Base-by-base conservation (phyloP, 768 basidiomycete genomes). In the Hypsizygus marmoreus region DNA sequence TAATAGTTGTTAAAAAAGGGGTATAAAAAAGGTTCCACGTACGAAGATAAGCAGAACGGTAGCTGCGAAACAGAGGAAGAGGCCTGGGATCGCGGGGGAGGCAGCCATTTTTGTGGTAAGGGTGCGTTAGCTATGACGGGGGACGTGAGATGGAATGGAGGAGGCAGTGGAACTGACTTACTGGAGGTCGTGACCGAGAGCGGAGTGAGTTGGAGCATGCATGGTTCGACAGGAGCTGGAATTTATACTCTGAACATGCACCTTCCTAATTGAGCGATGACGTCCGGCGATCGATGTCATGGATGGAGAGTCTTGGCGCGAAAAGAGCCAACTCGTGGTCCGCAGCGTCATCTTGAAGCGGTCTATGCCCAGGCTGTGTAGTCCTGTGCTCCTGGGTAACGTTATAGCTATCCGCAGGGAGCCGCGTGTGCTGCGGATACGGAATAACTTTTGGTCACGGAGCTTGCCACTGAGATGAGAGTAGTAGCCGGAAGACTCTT, bases 41-140 rank as follows among this genome's bases (percentile, higher is more conserved):
- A 88, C 88, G 54, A 88, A 80, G 53, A 86, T 67, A 31, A 91
- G 79, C 19, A 88, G 72, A 6, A 81, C 77, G 62, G 79, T 81
- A 0, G 87, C 90, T 9, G 79, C 75, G 58, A 89, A 84, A 63
- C 79, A 81, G 54, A 88, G 76, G 56, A 90, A 75, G 45, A 91
- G 67, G 23, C 87, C 88, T 52, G 86, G 86, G 29, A 80, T 33
- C 23, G 86, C 85, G 53, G 82, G 74, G 40, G 75, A 73, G 54
- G 81, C 77, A 36, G 74, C 71, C 79, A 82, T 78, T 23, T 23
- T 51, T 16, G 33, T 38, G 20, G 31, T 22, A 25, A 13, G 22
- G 34, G 24, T 10, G 40, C 49, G 41, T 42, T 49, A 20, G 31
- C 26, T 20, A 41, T 2, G 14, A n/a, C 17, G 11, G 38, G 20